phyloP scores from a whole-genome alignment of 108 stramenopile species.

The Aureococcus anophagefferens region DNA sequence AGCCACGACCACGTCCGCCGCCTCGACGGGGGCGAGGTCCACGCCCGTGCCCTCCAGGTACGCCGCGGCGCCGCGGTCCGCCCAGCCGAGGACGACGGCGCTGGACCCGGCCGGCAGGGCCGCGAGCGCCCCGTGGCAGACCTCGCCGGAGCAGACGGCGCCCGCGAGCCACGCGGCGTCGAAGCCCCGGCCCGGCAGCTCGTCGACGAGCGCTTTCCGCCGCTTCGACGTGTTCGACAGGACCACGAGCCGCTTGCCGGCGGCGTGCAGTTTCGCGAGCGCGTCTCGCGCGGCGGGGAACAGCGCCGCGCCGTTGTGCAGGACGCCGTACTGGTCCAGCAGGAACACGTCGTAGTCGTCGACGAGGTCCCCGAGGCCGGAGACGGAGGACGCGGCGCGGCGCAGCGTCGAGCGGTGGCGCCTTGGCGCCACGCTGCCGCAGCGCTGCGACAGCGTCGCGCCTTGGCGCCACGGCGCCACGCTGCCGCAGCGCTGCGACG shows the following conservation, averaged over 20 bases:
- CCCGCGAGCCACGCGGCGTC: conserved; percentile 49
- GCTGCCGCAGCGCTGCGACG: too few species aligned
- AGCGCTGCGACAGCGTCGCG: too few species aligned
- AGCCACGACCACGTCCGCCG: neutral
- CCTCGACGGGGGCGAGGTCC: neutral
- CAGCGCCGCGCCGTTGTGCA: conserved; percentile 65
- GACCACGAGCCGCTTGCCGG: conserved; percentile 63
- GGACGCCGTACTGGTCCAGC: conserved; percentile 79
- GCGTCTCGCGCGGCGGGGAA: conserved; percentile 55
- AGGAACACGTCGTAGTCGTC: conserved; percentile 69
- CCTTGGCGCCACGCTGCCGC: too few species aligned
- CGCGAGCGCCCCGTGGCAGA: conserved; percentile 4
- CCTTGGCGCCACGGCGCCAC: too few species aligned
- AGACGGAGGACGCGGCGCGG: too few species aligned
- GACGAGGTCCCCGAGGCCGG: neutral
- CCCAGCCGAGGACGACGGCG: conserved; percentile 1
- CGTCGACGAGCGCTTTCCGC: conserved; percentile 32
- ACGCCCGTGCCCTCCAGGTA: neutral
- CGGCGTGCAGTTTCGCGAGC: conserved; percentile 35
- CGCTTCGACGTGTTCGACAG: conserved; percentile 69
- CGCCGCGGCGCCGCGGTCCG: neutral
- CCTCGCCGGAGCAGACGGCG: conserved; percentile 69
- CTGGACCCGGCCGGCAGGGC: neutral
- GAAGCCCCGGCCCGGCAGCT: conserved; percentile 62
- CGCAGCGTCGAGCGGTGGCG: too few species aligned